Conservation (phyloP, 495 filamentous ascomycete species). For the Lindgomyces ingoldianus region DNA sequence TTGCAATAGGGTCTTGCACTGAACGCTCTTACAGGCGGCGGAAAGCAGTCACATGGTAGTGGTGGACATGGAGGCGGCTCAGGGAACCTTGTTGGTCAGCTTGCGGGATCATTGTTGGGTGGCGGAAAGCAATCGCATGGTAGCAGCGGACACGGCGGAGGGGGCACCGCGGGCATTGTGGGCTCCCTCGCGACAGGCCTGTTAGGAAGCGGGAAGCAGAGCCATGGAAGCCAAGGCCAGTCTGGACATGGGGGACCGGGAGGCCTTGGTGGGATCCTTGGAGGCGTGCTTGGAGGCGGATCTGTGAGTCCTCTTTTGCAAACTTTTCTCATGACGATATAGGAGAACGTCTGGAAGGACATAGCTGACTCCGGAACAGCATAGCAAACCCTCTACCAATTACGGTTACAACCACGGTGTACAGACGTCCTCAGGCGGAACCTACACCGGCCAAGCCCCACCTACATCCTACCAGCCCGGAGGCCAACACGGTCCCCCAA, state of each 20-base stretch:
- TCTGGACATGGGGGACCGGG: slow-evolving; percentile 28
- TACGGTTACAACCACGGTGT: slow-evolving; percentile 42
- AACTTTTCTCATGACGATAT: neutral
- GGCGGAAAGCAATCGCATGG: slow-evolving; percentile 39
- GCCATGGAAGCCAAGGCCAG: slow-evolving; percentile 40
- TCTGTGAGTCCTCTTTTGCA: slow-evolving; percentile 30
- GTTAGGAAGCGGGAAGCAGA: slow-evolving; percentile 43
- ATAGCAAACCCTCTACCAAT: slow-evolving; percentile 25
- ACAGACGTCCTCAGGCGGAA: slow-evolving; percentile 38
- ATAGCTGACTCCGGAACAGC: slow-evolving; percentile 15
- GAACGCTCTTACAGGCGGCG: slow-evolving; percentile 44
- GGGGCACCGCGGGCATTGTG: slow-evolving; percentile 9
- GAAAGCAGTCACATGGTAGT: slow-evolving; percentile 39
- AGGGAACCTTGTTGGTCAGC: slow-evolving; percentile 33
- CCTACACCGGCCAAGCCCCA: slow-evolving; percentile 47
- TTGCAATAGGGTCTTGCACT: slow-evolving; percentile 44
- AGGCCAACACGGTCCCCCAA: slow-evolving; percentile 25
- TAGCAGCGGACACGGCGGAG: slow-evolving; percentile 27
- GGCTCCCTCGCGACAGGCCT: slow-evolving; percentile 40
- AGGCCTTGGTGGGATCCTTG: slow-evolving; percentile 37
- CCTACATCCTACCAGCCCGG: slow-evolving; percentile 45
- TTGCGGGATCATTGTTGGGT: slow-evolving; percentile 47
- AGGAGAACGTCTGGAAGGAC: neutral
- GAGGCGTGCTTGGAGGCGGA: slow-evolving; percentile 37
- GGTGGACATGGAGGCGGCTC: slow-evolving; percentile 22